Conservation (phyloP, 306 rosid species). For the Cucurbita pepo region DNA sequence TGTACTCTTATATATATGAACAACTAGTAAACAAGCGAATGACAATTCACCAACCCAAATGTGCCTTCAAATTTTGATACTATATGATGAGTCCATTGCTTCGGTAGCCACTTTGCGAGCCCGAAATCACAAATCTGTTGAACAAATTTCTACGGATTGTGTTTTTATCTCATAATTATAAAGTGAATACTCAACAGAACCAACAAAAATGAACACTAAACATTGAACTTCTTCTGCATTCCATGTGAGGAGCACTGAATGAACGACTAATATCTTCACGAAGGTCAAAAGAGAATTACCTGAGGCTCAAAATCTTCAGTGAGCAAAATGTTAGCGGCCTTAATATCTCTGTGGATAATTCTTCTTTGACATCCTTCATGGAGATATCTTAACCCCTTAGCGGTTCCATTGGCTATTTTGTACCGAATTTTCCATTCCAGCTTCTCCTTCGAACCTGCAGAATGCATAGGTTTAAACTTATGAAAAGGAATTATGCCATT, state of each 20-base stretch:
- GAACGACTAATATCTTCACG: background rate
- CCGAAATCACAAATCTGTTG: constrained; percentile 90
- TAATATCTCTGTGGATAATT: constrained; percentile 90
- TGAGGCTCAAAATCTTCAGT: constrained; percentile 67
- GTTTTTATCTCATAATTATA: background rate
- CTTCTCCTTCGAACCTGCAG: constrained; percentile 54
- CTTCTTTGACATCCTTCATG: constrained; percentile 90
- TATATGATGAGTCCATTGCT: constrained; percentile 83
- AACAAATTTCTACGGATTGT: background rate
- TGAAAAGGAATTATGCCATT: background rate
- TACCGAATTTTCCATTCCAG: constrained; percentile 64
- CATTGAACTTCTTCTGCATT: background rate
- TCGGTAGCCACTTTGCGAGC: constrained; percentile 94
- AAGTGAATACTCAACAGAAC: background rate
- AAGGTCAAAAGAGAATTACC: constrained; percentile 24
- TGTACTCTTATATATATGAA: background rate
- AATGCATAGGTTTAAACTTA: background rate
- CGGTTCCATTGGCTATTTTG: constrained; percentile 75
- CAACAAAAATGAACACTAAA: background rate
- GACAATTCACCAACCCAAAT: constrained; percentile 54
- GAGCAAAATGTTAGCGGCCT: constrained; percentile 93
- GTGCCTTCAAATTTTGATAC: constrained; percentile 90
- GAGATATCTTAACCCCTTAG: constrained; percentile 66
- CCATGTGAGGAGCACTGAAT: background rate
- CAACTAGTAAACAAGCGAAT: constrained; percentile 1